Evolutionary conservation across 1,284 basidiomycete species (phyloP), one percentile per base, ranked within the genome.

Genomic region (Phellopilus nigrolimitatus): DNA sequence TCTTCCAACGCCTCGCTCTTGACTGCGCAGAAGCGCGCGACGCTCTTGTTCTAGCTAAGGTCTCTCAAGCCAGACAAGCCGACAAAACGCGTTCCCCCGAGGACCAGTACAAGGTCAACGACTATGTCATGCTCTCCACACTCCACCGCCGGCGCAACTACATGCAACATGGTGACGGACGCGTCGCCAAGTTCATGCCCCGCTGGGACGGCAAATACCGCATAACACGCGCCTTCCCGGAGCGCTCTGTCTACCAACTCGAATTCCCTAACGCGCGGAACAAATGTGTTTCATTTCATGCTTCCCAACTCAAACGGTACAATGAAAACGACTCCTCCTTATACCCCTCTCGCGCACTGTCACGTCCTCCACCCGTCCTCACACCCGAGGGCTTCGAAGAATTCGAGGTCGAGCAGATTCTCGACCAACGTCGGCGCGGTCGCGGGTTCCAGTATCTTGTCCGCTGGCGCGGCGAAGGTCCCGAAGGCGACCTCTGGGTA

Each of bases 131-230:
- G 38, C 43, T 64, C 0, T 54, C 54, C 0, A 64, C 62, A 0
- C 37, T 19, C 4, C 13, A 59, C 43, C 51, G 54, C 0, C 31
- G 54, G 1, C n/a, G 38, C 1, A 33, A 58, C 6, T 63, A 62
- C 49, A 31, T 54, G 7, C 28, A 46, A 2, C 40, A 50, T 0
- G 54, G 49, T 12, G 48, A 60, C 10, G 49, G 57, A 4, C 45
- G 58, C 10, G 47, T 62, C 3, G 61, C 59, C 6, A 67, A 67
- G 28, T 64, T 64, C 37, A 58, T 67, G 55, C 59, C 64, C 0
- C 37, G 59, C 0, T 61, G 33, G 9, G 62, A 66, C 30, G 59
- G 65, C 0, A 63, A 63, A 0, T 61, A 59, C 49, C 36, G 2
- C 0, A 45, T 68, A 8, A 53, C 45, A 0, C 33, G n/a, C 2